Base-by-base conservation (phyloP, 768 basidiomycete genomes). In the Myochromella boudieri region DNA sequence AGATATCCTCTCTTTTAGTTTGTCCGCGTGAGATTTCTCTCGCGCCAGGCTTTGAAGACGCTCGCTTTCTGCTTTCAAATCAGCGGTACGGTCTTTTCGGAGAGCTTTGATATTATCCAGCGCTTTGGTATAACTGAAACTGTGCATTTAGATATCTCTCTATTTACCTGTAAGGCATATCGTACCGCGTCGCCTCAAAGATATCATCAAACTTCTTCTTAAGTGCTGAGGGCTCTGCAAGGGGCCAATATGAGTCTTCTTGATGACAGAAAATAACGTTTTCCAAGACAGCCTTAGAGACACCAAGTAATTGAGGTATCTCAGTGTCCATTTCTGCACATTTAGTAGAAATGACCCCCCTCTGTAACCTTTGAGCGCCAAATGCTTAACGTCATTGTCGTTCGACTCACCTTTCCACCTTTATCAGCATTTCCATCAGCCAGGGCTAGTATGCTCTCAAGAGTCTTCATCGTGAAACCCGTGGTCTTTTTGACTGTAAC, bases 151-250 rank as follows among this genome's bases (percentile, higher is more conserved):
- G 34, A 15, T 36, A 11, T 24, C 15, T 18, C n/a, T 8, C 37
- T 5, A 6, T 21, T 10, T n/a, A 27, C 34, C 47, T 24, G 24
- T 12, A 24, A 4, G 1, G 22, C 14, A 34, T 26, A 32, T 60
- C 72, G 25, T 41, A 90, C 93, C 88, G 87, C 15, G 95, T 98
- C 3, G 97, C 97, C 66, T 99, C 97, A 58, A 99, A 98, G 46
- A 99, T 99, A 59, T 99, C 97, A 58, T 99, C 97, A 51, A 99
- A 99, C 64, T 98, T 98, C 78, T 97, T 98, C 77, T 99, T 99
- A 28, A 99, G 68, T 0, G 83, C 78, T 9, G 90, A 71, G 2
- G 95, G 90, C 57, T 98, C 97, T 0, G 94, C 78, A 18, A 99
- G 76, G 0, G 97, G 97, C 97, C 97, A 99, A 59, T 91, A 97